phyloP scores from a whole-genome alignment of 1,139 yeast species.

The Hyphopichia fennica region DNA sequence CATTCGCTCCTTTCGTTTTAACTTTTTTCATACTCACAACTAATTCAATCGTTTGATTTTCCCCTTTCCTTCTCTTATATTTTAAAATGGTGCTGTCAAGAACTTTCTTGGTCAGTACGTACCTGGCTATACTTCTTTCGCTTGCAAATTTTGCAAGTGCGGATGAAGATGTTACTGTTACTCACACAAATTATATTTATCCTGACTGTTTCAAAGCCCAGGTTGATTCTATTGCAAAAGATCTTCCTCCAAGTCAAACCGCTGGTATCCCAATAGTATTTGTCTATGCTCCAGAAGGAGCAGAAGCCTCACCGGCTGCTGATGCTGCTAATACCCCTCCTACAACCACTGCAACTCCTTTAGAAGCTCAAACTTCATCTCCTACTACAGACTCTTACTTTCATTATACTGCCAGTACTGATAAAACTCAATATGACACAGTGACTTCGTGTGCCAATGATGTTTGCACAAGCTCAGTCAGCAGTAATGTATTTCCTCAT shows the following conservation, averaged over 20 bases:
- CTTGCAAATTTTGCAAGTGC: conserved; percentile 5
- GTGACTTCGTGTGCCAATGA: conserved; percentile 13
- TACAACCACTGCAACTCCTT: neutral
- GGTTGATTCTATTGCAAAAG: conserved; percentile 21
- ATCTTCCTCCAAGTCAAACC: conserved; percentile 20
- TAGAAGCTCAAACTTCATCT: conserved; percentile 9
- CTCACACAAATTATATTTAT: conserved; percentile 32
- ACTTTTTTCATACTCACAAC: neutral
- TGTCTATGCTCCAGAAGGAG: conserved; percentile 23
- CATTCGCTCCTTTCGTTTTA: neutral
- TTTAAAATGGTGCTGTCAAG: conserved; percentile 1
- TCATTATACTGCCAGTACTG: conserved; percentile 16
- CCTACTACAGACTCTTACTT: conserved; percentile 3
- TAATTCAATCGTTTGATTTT: too few species aligned
- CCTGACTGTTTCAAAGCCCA: conserved; percentile 27
- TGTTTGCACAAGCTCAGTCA: conserved; percentile 10
- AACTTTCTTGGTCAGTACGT: conserved; percentile 1
- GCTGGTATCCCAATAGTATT: conserved; percentile 35
- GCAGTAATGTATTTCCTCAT: conserved; percentile 12
- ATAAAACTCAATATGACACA: conserved; percentile 11
- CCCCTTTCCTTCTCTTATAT: too few species aligned
- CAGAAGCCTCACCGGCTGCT: neutral
- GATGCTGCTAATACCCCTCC: neutral
- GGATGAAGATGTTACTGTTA: conserved; percentile 20
- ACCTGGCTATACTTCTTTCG: neutral